phyloP scores from a whole-genome alignment of 768 basidiomycete species.

The Coprinellus aureogranulatus region DNA sequence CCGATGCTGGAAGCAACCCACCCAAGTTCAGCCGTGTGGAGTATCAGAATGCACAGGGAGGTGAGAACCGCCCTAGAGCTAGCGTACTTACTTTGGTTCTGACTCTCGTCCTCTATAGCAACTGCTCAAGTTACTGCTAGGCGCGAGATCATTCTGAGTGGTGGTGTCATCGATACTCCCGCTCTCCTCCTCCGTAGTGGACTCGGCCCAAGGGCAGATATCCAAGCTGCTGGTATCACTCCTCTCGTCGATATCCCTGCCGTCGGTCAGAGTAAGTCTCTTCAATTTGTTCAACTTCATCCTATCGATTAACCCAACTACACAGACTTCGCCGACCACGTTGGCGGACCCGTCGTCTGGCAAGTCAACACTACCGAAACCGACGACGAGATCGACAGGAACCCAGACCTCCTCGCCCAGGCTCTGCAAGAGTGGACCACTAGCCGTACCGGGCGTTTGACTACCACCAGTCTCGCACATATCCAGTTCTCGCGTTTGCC shows the following conservation, averaged over 20 bases:
- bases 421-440: constrained; percentile 16
- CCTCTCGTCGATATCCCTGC: constrained; percentile 29
- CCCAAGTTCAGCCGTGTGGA: constrained; percentile 20
- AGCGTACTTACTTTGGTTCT: no score
- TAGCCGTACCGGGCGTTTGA: constrained; percentile 20
- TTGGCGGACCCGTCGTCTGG: neutral
- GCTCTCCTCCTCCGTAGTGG: constrained; percentile 31
- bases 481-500: constrained; percentile 22
- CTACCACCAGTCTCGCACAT: constrained; percentile 16
- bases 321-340: constrained; percentile 29
- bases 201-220: constrained; percentile 26
- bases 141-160: constrained; percentile 38
- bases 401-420: constrained; percentile 2
- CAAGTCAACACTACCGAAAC: neutral
- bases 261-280: constrained; percentile 29
- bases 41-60: constrained; percentile 12
- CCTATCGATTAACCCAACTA: neutral
- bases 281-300: neutral
- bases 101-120: neutral
- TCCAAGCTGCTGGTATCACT: constrained; percentile 21
- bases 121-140: constrained; percentile 15
- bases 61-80: neutral
- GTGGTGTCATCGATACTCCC: constrained; percentile 34
- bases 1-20: constrained; percentile 11
- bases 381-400: constrained; percentile 2